Evolutionary conservation across 192 early-diverging fungal genomes (phyloP), one percentile per base, ranked within the genome.

Genomic region (Haplosporangium gracile): DNA sequence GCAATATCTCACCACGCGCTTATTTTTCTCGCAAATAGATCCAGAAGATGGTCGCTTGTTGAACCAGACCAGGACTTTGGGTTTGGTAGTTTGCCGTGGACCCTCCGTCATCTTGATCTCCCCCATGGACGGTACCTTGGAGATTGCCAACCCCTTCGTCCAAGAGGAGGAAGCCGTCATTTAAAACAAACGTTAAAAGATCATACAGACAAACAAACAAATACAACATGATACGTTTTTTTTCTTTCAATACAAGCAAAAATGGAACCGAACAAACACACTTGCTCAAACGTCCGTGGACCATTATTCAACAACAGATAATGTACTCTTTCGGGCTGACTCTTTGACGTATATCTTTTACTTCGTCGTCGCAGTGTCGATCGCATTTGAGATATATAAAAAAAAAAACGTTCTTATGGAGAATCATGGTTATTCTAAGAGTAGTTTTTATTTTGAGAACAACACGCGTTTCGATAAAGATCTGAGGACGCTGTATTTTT

Each of bases 121-220:
- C 69, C 98, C 98, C 6, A 90, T 94, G 22, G 97, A 98, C 79
- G 97, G 97, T 51, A 93, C 94, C 11, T 94, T 97, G 76, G 94
- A 96, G 82, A 99, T 99, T 73, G 95, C 92, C 32, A 98, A 99
- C 78, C 98, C 97, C 18, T 99, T 98, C 85, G 82, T 94, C 26
- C 89, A 88, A 60, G 82, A 77, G 10, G 74, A 88, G 43, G 79
- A 78, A 38, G 72, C 82, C 7, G 78, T 88, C 26, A 79, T 81
- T 34, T 79, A 74, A 78, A 79, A 5, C 36, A 24, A 2, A 26
- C 9, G 36, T 43, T 6, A 32, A 63, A 29, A 9, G n/a, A 13
- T 13, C 42, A 57, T 20, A 65, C 34, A 16, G 39, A 26, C 75
- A 16, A 57, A 26, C 75, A 39, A 29, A 11, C 29, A 57, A 72